Base-by-base conservation (phyloP, 2,329 filamentous ascomycete species). In the Paraconiothyrium brasiliense region DNA sequence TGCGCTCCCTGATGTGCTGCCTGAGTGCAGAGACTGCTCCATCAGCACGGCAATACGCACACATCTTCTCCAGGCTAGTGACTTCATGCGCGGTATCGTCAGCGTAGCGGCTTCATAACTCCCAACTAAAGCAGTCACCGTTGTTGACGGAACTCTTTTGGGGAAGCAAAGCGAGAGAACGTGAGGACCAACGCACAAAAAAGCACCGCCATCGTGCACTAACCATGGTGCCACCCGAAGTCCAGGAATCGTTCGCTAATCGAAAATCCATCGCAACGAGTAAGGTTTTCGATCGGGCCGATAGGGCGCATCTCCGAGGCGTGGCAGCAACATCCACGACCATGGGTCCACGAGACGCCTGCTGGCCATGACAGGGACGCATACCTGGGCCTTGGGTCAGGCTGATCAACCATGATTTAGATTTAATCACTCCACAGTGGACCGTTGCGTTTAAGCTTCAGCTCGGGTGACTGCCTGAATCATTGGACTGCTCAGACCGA, bases 241-340 rank as follows among this genome's bases (percentile, higher is more conserved):
- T 20, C 10, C 32, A 37, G 32, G 48, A 51, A 37, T 32, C 32
- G 48, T 34, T 51, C 48, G 48, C 32, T 51, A 35, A 51, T 51
- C 48, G 30, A 34, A 32, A n/a, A 35, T 35, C 8, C 48, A 27
- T 22, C 32, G 6, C 30, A 13, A 6, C 35, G 10, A n/a, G 16
- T 7, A 5, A 30, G 14, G 24, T 11, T 32, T 49, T 6, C n/a
- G 48, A n/a, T 51, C 48, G n/a, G 32, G 32, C 32, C 46, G 46
- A 48, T 32, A 32, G 13, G 43, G 9, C 43, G 10, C n/a, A 24
- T 4, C 7, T 20, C 20, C 43, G 20, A 46, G 13, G 10, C 20
- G 43, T 22, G 43, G 20, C 43, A 24, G 20, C 20, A 46, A 24
- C 35, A 37, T 20, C 43, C 43, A 22, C 10, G 22, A 24, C 22